These are phyloP conservation scores for Neurospora sp. DNA, from an alignment of 495 filamentous ascomycete genomes.

Conservation along the genomic window DNA sequence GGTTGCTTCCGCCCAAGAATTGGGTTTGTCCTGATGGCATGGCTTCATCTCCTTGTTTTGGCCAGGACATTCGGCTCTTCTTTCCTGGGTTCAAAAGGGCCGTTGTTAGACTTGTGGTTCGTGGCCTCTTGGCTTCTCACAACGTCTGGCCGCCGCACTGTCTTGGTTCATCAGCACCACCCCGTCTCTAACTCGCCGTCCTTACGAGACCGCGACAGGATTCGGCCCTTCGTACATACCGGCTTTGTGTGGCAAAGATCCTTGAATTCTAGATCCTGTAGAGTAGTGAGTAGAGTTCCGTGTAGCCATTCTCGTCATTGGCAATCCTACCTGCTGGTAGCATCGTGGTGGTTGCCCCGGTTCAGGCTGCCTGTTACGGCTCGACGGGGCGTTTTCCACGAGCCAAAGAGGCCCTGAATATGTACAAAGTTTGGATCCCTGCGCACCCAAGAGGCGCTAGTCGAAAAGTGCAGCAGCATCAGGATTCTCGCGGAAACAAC, in stretches of 20 bases:
- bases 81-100: background rate
- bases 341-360: background rate
- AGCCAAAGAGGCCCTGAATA: constrained; percentile 1
- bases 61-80: background rate
- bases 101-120: background rate
- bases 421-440: constrained; percentile 3
- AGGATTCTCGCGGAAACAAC: background rate
- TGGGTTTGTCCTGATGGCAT: background rate
- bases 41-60: background rate
- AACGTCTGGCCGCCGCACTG: background rate
- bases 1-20: background rate
- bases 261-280: background rate
- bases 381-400: background rate
- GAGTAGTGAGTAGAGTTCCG: background rate
- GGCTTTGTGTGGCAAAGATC: background rate
- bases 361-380: background rate
- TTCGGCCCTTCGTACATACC: background rate
- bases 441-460: background rate
- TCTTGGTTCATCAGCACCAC: background rate
- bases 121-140: background rate
- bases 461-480: background rate
- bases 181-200: background rate
- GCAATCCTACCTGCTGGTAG: constrained; percentile 1
- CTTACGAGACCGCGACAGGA: background rate
- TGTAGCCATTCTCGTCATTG: background rate